Evolutionary conservation across 2,329 filamentous ascomycete genomes (phyloP).

Genomic region (Didymella pinodella): DNA sequence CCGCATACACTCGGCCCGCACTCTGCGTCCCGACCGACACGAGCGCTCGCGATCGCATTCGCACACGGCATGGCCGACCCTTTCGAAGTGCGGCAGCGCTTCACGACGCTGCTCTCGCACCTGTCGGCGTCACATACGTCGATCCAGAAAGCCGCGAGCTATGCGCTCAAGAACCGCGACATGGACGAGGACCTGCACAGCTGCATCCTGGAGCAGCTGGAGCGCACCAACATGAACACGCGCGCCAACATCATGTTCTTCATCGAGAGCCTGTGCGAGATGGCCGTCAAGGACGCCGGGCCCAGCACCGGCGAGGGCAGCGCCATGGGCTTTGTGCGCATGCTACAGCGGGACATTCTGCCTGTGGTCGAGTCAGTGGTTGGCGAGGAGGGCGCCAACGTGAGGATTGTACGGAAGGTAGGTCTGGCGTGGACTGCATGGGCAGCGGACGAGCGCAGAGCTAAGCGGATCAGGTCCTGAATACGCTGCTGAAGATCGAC

Average conservation of each 20-base stretch:
- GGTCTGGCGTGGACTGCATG: neutral
- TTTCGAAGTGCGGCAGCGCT: conserved; percentile 98
- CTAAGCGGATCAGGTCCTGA: conserved; percentile 64
- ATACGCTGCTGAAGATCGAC: conserved; percentile 72
- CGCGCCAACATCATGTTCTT: conserved; percentile 99
- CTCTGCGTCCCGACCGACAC: neutral
- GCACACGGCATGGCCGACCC: conserved; percentile 72
- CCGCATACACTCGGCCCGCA: conserved; percentile 10
- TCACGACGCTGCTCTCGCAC: conserved; percentile 87
- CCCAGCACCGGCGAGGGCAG: conserved; percentile 72
- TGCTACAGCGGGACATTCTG: conserved; percentile 94
- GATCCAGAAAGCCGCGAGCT: conserved; percentile 90
- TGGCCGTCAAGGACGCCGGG: conserved; percentile 78
- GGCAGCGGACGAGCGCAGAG: neutral
- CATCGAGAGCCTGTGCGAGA: conserved; percentile 91
- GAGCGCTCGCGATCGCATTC: neutral
- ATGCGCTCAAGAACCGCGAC: conserved; percentile 91
- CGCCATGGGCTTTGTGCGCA: conserved; percentile 82
- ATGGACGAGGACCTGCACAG: conserved; percentile 97
- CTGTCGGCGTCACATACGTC: conserved; percentile 90
- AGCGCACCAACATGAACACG: conserved; percentile 95
- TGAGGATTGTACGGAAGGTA: conserved; percentile 88
- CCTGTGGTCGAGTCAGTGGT: conserved; percentile 92
- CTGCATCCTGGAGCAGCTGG: conserved; percentile 95
- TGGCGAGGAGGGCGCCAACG: conserved; percentile 87